phyloP scores from a whole-genome alignment of 495 filamentous ascomycete genomes.

The Penicillium pulvis region DNA sequence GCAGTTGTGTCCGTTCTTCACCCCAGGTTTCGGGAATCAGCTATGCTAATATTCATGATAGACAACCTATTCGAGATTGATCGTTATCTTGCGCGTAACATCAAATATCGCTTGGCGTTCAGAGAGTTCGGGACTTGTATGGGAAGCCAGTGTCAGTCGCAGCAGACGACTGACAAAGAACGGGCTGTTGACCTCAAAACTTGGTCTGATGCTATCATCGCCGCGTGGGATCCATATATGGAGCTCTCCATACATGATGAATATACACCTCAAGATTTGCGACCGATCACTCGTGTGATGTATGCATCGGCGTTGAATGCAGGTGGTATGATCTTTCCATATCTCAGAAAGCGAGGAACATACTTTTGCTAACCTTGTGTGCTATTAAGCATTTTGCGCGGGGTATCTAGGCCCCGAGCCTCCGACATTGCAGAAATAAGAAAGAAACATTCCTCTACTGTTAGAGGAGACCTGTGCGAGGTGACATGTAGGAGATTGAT shows the following conservation, averaged over 20 bases:
- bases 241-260: conserved; percentile 30
- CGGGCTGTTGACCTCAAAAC: conserved; percentile 40
- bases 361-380: background rate
- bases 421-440: background rate
- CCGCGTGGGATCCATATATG: conserved; percentile 56
- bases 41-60: too few species aligned
- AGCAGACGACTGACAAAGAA: conserved; percentile 40
- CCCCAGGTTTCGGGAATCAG: background rate
- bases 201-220: conserved; percentile 49
- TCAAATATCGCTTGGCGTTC: conserved; percentile 56
- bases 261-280: conserved; percentile 50
- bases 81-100: conserved; percentile 42
- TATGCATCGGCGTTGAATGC: conserved; percentile 65
- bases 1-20: conserved; percentile 39
- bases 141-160: conserved; percentile 55
- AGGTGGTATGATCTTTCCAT: conserved; percentile 50
- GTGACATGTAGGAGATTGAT: background rate
- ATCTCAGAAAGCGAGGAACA: background rate
- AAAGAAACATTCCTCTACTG: background rate
- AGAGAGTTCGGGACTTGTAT: conserved; percentile 64
- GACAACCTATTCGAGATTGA: conserved; percentile 46
- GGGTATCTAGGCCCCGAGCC: conserved; percentile 45
- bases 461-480: background rate
- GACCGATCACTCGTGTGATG: conserved; percentile 66
- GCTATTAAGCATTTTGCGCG: conserved; percentile 35